Evolutionary conservation across 2,329 filamentous ascomycete species (phyloP), one percentile per base, ranked within the genome.

Genomic region (Amesomyces nigricolor): DNA sequence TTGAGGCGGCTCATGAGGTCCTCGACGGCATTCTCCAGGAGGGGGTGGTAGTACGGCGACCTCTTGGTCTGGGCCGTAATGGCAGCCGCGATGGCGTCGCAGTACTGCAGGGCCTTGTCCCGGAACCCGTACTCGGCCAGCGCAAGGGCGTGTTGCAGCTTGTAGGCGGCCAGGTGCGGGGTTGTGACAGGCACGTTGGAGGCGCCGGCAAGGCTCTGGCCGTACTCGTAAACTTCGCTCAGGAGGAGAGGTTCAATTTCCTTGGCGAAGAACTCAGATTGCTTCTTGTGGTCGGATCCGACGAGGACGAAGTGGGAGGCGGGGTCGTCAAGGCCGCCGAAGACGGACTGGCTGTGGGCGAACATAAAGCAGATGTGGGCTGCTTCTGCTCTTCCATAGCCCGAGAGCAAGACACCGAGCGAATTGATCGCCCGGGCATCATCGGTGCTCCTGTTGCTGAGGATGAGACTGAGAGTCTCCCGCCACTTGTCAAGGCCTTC

Each of bases 201-300:
- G 29, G 77, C 75, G 19, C 79, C 80, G 2, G 86, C 78, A 13
- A 97, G 79, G 9, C 88, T 88, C 10, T 89, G 76, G 0, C 89
- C 91, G 68, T 90, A 97, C 68, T 99, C 94, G 65, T 95, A 97
- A 0, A 96, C 84, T 70, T 99, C 94, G 42, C 90, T 97, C n/a
- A 99, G 80, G 49, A 96, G 77, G n/a, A 96, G 82, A 4, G 90
- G 82, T 67, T 97, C 91, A 6, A 88, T 79, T 64, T 97, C 91
- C 61, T 86, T 83, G 51, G 85, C 85, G 59, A 91, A 86, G 49
- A 89, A 84, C 50, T 86, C 80, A 6, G 83, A 80, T 57, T 87
- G 81, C 47, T 81, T 81, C 57, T 81, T 79, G 70, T 95, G 90
- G 68, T 97, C 89, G 13, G 87, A 87, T 14, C 94, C 92, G 19